These are phyloP conservation scores for Cyphellophora attinorum DNA, from an alignment of 2,329 filamentous ascomycete genomes.

Conservation along the genomic window DNA sequence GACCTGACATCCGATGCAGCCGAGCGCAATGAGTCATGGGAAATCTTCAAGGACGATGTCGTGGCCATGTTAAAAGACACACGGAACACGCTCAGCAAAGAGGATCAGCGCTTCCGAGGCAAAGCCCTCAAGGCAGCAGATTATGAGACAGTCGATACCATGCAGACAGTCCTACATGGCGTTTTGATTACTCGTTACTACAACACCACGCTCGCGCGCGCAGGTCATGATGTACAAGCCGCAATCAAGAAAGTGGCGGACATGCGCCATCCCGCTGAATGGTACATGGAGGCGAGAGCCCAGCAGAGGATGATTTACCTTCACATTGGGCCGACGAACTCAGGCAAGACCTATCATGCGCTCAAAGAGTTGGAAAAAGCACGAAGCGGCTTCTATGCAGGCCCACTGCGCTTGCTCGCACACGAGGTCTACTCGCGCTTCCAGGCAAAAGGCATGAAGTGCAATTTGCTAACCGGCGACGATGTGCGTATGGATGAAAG, in stretches of 20 bases:
- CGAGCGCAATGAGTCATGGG: too few relatives aligned
- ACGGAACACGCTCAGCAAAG: too few relatives aligned
- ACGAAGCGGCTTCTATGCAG: constrained; percentile 74
- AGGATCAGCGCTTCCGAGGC: too few relatives aligned
- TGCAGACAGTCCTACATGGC: too few relatives aligned
- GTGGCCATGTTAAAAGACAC: too few relatives aligned
- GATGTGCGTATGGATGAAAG: constrained; percentile 64
- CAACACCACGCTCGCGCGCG: too few relatives aligned
- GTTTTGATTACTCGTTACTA: too few relatives aligned
- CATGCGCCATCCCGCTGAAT: constrained; percentile 78
- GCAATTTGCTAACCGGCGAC: constrained; percentile 81
- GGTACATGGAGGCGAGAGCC: constrained; percentile 76
- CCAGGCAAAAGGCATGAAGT: constrained; percentile 63
- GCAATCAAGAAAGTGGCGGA: constrained; percentile 6
- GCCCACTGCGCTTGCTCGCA: constrained; percentile 76
- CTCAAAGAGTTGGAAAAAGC: constrained; percentile 72
- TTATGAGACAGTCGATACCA: too few relatives aligned
- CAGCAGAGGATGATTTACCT: constrained; percentile 78
- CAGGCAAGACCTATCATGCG: constrained; percentile 94
- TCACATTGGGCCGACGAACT: constrained; percentile 95
- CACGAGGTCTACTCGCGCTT: constrained; percentile 93
- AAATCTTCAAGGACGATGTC: too few relatives aligned
- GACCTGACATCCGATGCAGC: too few relatives aligned
- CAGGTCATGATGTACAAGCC: constrained; percentile 3
- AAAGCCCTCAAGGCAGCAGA: too few relatives aligned